A percentile compares a stretch with the other conserved stretches of the same genome.
Conservation (phyloP, 345 rosid species). For the Reutealis trisperma region DNA sequence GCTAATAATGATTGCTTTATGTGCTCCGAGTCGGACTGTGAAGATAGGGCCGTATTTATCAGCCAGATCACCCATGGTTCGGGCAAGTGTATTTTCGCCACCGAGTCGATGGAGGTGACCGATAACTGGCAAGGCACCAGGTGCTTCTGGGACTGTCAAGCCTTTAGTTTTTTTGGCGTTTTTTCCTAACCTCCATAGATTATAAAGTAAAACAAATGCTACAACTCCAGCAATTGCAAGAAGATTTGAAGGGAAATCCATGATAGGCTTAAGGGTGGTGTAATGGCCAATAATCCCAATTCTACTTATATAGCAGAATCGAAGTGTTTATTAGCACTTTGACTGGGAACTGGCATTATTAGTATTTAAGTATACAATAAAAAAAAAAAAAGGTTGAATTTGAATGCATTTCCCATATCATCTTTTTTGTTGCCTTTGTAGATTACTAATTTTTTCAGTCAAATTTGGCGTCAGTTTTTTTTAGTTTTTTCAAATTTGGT, state of each 20-base stretch:
- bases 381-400: too few species aligned
- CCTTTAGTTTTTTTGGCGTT: neutral
- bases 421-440: too few species aligned
- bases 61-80: conserved; percentile 4
- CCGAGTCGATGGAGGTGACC: conserved; percentile 6
- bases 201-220: neutral
- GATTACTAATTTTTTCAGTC: too few species aligned
- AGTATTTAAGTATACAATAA: too few species aligned
- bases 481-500: too few species aligned
- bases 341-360: too few species aligned
- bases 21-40: neutral
- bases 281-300: too few species aligned
- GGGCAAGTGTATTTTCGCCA: neutral
- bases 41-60: conserved; percentile 6
- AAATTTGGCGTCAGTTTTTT: too few species aligned
- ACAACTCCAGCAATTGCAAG: neutral
- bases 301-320: too few species aligned
- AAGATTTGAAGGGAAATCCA: neutral
- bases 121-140: conserved; percentile 3
- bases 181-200: neutral
- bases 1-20: neutral
- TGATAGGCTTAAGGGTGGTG: neutral
- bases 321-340: too few species aligned
- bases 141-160: neutral
- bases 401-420: too few species aligned